Conservation (phyloP, 2,329 filamentous ascomycete genomes). For the Trichoderma sp. region DNA sequence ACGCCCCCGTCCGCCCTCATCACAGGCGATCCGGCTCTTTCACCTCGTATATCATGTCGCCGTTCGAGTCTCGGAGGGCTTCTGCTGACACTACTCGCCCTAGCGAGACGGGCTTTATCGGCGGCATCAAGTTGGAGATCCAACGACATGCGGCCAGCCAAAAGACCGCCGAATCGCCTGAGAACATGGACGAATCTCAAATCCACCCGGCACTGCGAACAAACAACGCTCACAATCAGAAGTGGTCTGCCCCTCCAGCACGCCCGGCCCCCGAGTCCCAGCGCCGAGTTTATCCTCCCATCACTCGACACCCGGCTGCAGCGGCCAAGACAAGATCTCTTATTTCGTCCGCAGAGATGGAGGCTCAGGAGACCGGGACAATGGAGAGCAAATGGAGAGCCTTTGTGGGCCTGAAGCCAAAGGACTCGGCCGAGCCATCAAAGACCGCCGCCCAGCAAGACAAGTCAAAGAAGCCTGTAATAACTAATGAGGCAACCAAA, state of each 20-base stretch:
- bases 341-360: conserved; percentile 32
- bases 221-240: conserved; percentile 27
- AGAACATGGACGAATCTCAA: conserved; percentile 30
- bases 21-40: conserved; percentile 42
- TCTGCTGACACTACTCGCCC: conserved; percentile 33
- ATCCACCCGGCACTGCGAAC: conserved; percentile 41
- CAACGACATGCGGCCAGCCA: conserved; percentile 39
- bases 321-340: conserved; percentile 32
- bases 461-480: not conserved
- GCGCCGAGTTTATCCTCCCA: conserved; percentile 40
- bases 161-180: conserved; percentile 30
- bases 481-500: not conserved
- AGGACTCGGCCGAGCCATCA: conserved; percentile 7
- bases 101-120: conserved; percentile 41
- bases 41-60: conserved; percentile 37
- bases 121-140: conserved; percentile 44
- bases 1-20: conserved; percentile 27
- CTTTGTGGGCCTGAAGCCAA: conserved; percentile 30
- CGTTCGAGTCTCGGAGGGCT: conserved; percentile 38
- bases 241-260: conserved; percentile 32
- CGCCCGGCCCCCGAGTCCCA: conserved; percentile 28
- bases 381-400: conserved; percentile 36
- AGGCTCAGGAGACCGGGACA: conserved; percentile 35
- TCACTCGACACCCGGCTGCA: conserved; percentile 36
- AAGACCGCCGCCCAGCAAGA: conserved; percentile 5